A percentile compares a stretch with the other conserved stretches of the same genome.
phyloP scores from a whole-genome alignment of 2,329 filamentous ascomycete genomes.

The Xylariaceae sp. region DNA sequence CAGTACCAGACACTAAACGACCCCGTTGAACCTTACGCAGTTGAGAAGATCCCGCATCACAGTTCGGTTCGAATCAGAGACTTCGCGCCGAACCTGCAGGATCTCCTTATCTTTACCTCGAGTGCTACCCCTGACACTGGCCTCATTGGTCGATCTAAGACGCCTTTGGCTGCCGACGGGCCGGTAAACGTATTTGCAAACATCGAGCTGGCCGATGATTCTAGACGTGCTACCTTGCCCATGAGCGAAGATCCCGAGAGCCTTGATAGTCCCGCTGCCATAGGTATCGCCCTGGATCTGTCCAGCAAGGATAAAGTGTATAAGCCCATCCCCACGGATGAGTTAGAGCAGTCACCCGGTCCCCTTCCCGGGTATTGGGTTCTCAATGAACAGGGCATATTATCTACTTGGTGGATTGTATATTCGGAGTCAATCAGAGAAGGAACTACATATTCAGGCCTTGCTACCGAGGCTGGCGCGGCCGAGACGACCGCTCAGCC shows the following conservation, averaged over 20 bases:
- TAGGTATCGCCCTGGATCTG: slow-evolving; percentile 80
- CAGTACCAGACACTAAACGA: slow-evolving; percentile 70
- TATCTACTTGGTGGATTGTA: slow-evolving; percentile 86
- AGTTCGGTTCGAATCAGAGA: slow-evolving; percentile 71
- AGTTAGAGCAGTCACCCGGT: slow-evolving; percentile 70
- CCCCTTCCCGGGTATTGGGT: slow-evolving; percentile 81
- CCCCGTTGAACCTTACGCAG: slow-evolving; percentile 66
- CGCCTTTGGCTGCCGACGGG: slow-evolving; percentile 57
- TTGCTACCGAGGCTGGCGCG: slow-evolving; percentile 45
- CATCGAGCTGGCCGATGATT: slow-evolving; percentile 68
- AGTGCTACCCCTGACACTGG: slow-evolving; percentile 76
- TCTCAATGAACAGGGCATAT: slow-evolving; percentile 80
- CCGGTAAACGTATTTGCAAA: slow-evolving; percentile 65
- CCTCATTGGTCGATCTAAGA: slow-evolving; percentile 67
- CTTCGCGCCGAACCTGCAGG: slow-evolving; percentile 74
- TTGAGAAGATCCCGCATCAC: slow-evolving; percentile 66
- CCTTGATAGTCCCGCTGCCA: slow-evolving; percentile 68
- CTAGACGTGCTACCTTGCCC: slow-evolving; percentile 68
- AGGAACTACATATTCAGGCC: slow-evolving; percentile 66
- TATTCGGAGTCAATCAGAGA: slow-evolving; percentile 80
- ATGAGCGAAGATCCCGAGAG: slow-evolving; percentile 63
- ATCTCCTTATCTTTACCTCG: slow-evolving; percentile 76
- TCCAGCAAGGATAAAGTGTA: slow-evolving; percentile 73
- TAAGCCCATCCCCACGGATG: slow-evolving; percentile 70
- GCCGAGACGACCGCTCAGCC: slow-evolving; percentile 30